These are phyloP conservation scores for Hymenoscyphus infarciens DNA, from an alignment of 2,329 filamentous ascomycete genomes.

Conservation along the genomic window DNA sequence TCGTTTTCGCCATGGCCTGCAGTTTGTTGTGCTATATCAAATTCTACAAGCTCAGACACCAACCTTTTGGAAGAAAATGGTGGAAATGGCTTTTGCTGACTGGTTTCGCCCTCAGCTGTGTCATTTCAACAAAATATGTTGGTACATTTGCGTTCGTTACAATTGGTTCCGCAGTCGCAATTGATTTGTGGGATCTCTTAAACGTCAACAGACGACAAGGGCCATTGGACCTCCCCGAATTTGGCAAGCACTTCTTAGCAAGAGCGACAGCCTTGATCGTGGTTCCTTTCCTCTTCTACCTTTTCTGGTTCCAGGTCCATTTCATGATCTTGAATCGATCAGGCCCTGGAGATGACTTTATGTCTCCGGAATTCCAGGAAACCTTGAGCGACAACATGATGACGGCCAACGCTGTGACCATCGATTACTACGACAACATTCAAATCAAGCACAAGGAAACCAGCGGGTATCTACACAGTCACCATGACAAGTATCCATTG, in stretches of 20 bases:
- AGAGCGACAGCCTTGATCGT: slow-evolving; percentile 82
- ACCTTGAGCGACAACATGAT: slow-evolving; percentile 93
- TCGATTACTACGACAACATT: slow-evolving; percentile 87
- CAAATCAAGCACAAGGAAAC: slow-evolving; percentile 95
- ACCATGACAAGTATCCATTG: slow-evolving; percentile 82
- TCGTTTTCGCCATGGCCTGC: slow-evolving; percentile 94
- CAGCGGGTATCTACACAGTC: slow-evolving; percentile 92
- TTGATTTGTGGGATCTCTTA: slow-evolving; percentile 93
- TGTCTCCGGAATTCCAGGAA: slow-evolving; percentile 97
- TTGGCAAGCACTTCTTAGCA: slow-evolving; percentile 85
- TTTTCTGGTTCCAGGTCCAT: slow-evolving; percentile 99
- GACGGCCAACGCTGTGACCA: slow-evolving; percentile 78
- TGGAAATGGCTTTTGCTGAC: slow-evolving; percentile 99
- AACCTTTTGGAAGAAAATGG: slow-evolving; percentile 91
- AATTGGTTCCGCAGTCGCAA: slow-evolving; percentile 86
- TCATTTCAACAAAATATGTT: slow-evolving; percentile 98
- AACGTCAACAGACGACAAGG: slow-evolving; percentile 83
- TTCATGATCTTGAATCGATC: slow-evolving; percentile 85
- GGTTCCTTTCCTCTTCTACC: slow-evolving; percentile 93
- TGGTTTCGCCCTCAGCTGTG: slow-evolving; percentile 90
- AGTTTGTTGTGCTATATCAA: slow-evolving; percentile 92
- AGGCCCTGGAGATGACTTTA: slow-evolving; percentile 96
- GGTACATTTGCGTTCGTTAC: slow-evolving; percentile 96
- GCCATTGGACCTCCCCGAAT: slow-evolving; percentile 72
- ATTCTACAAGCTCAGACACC: slow-evolving; percentile 93